Conservation (phyloP, 108 stramenopile genomes). For the Skeletonema potamos region DNA sequence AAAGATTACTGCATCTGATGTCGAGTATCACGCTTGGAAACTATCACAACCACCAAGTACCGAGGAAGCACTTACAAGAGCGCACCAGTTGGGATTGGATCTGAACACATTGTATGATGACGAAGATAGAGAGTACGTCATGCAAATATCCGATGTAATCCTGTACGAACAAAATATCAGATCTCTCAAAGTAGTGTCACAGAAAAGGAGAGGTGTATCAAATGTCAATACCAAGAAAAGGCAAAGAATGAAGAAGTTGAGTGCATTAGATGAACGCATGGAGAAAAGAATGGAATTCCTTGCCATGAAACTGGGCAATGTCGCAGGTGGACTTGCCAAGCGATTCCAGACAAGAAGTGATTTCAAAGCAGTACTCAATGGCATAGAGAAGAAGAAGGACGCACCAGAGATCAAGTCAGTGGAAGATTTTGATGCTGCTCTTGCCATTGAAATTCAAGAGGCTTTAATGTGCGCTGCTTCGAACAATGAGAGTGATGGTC, state of each 20-base stretch:
- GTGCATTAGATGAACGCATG: constrained; percentile 29
- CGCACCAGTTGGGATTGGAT: constrained; percentile 34
- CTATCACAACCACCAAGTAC: constrained; percentile 42
- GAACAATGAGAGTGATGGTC: not conserved
- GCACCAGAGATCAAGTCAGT: constrained; percentile 19
- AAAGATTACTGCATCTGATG: constrained; percentile 43
- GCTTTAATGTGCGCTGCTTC: constrained; percentile 19
- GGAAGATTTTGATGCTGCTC: constrained; percentile 32
- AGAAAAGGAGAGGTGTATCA: not conserved
- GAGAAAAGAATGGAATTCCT: constrained; percentile 36
- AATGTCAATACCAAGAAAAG: not conserved
- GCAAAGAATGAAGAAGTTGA: constrained; percentile 17
- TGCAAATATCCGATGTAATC: constrained; percentile 29
- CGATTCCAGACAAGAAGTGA: constrained; percentile 11
- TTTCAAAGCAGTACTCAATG: not conserved
- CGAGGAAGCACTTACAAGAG: constrained; percentile 31
- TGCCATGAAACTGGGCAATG: constrained; percentile 12
- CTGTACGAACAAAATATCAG: constrained; percentile 25
- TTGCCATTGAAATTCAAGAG: constrained; percentile 38
- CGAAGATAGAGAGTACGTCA: constrained; percentile 22
- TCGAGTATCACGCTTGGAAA: constrained; percentile 42
- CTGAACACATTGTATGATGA: constrained; percentile 30
- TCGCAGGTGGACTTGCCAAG: constrained; percentile 24
- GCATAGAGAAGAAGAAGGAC: not conserved
- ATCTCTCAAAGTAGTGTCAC: constrained; percentile 19